Evolutionary conservation across 495 filamentous ascomycete genomes (phyloP), one percentile per base, ranked within the genome.

Genomic region (Penicillium flavigenum): DNA sequence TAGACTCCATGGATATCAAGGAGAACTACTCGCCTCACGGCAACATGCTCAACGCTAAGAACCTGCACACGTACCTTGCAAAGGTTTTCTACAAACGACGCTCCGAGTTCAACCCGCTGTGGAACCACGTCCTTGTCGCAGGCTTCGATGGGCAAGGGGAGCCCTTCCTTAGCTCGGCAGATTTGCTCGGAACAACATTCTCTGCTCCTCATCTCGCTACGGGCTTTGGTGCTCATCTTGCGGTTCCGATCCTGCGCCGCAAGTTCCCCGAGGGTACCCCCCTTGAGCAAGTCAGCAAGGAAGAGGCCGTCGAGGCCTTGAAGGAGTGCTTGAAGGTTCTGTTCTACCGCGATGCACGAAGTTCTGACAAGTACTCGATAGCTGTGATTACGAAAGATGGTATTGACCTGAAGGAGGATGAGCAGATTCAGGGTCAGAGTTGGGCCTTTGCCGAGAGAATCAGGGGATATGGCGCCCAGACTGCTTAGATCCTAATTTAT

Each of bases 321-420:
- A 87, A 87, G 76, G 88, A 96, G 74, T 95, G 90, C 71, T 91
- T 98, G 88, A 98, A 98, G 81, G 92, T 98, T 56, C 81, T 98
- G 54, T 98, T 91, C 79, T 98, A 98, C 79, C 83, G 94, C 60
- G 94, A 98, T 78, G 94, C 94, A 8, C 85, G 94, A 66, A 94
- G 89, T 79, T 72, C 92, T 70, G 91, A 97, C 73, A 81, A 86
- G 70, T 98, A 96, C 73, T 90, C 88, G 51, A 86, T 98, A 70
- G 92, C 92, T 14, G 81, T 96, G 27, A 81, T 98, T 49, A 92
- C 91, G 43, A 85, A 88, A 72, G 88, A 90, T 27, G 80, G 74
- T 4, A 85, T 97, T 63, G 89, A 96, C 62, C 64, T 96, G 67
- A 86, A 84, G 73, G 83, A 93, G 76, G 77, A 88, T 66, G 88